Base-by-base conservation (phyloP, 192 early-diverging fungal genomes). In the Anaeromyces robustus region DNA sequence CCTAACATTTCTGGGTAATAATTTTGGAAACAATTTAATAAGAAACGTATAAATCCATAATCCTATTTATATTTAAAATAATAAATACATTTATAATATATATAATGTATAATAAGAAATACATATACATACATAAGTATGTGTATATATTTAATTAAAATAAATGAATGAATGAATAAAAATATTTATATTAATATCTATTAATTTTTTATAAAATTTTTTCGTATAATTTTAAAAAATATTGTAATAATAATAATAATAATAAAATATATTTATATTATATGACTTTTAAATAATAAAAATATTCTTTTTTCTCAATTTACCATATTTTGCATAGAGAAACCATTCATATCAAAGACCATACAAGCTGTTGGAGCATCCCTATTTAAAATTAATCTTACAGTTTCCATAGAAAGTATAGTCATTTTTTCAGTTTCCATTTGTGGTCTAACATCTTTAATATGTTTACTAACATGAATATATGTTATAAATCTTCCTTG, bases 1-100 rank as follows among this genome's bases (percentile, higher is more conserved):
- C 95, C 96, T 7, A 97, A 89, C 26, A 90, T 92, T 83, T 97
- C 96, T 2, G 96, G 96, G 83, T 97, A 97, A 85, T 95, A 96
- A 78, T 92, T 90, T 85, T 96, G 52, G 26, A 68, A 68, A 68
- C 52, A 68, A 68, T 68, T 68, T 68, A 68, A 68, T 9, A 68
- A 26, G 52, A 68, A 68, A 26, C 52, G 22, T n/a, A 68, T 68
- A 68, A 68, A 68, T 1, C 52, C 52, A 11, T 68, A 68, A 68
- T 68, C 52, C 52, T 68, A n/a, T 22, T 52, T 52, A 22, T 52
- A 22, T 22, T 13, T 22, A 52, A 2, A 52, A 22, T 22, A 13
- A 22, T 52, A 52, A 34, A 34, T 34, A 34, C 12, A 34, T 34
- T 34, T 34, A 34, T 34, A 34, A 7, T 32, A 32, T 32, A 32